Evolutionary conservation across 2,329 filamentous ascomycete species (phyloP).

Genomic region (Colletotrichum horii): DNA sequence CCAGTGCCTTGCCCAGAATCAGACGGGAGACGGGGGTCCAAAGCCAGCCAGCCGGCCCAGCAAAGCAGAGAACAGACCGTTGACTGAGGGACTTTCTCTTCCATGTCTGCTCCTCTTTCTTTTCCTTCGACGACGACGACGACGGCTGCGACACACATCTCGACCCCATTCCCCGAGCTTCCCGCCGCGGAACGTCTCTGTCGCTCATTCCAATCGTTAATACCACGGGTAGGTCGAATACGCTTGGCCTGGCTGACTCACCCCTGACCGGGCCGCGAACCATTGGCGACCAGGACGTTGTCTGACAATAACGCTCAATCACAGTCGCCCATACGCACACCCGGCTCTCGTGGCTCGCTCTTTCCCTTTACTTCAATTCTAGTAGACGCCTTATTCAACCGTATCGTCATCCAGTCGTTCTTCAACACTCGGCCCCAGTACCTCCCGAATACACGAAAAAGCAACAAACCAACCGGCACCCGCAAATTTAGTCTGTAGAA

Average conservation of each 20-base stretch:
- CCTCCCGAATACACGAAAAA: background rate
- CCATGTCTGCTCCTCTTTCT: background rate
- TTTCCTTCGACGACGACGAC: background rate
- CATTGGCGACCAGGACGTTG: background rate
- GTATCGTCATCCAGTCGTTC: background rate
- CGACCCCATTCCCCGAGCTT: background rate
- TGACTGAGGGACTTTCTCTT: conserved; percentile 1
- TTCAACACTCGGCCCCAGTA: background rate
- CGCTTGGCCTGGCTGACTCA: background rate
- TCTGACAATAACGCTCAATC: background rate
- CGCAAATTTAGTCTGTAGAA: background rate
- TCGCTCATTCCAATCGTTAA: conserved; percentile 9
- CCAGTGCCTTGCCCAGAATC: background rate
- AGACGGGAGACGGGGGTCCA: background rate
- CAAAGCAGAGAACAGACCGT: background rate
- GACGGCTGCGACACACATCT: background rate
- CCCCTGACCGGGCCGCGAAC: background rate
- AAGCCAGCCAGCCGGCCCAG: background rate
- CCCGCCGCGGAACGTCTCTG: conserved; percentile 10
- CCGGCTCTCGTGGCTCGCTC: background rate
- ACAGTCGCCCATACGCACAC: background rate
- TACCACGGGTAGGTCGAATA: background rate
- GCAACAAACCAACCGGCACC: background rate
- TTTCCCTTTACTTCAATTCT: background rate
- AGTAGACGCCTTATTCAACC: background rate